These are phyloP conservation scores for Chaetomium strumarium DNA, from an alignment of 2,329 filamentous ascomycete genomes.

Conservation along the genomic window DNA sequence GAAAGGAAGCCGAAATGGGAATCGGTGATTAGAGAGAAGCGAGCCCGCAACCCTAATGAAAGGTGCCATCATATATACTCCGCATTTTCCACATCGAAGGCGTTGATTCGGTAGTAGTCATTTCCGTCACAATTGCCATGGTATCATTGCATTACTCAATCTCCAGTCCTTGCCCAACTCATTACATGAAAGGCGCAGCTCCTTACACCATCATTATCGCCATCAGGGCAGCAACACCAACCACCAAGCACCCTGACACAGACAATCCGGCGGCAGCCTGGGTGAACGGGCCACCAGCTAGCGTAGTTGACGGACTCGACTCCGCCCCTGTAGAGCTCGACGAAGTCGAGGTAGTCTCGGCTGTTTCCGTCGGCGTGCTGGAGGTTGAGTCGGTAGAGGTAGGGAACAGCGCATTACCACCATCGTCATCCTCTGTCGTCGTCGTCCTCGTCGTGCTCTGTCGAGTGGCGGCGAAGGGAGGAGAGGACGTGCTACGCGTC, in stretches of 20 bases:
- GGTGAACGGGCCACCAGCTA: neutral
- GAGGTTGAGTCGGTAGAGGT: neutral
- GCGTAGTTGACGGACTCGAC: neutral
- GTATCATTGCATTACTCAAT: slow-evolving; percentile 24
- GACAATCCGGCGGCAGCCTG: neutral
- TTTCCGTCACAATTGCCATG: too few relatives aligned
- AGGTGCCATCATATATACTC: too few relatives aligned
- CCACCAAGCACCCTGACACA: neutral
- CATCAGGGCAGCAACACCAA: neutral
- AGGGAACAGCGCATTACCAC: neutral
- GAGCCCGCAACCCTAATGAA: too few relatives aligned
- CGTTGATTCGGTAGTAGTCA: too few relatives aligned
- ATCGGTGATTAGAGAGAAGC: too few relatives aligned
- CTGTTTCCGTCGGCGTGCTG: neutral
- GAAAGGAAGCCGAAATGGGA: too few relatives aligned
- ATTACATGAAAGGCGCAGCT: neutral
- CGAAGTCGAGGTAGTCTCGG: neutral
- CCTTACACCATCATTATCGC: neutral
- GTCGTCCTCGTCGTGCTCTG: neutral
- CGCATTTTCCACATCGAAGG: too few relatives aligned
- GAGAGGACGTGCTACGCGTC: neutral
- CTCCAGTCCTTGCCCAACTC: neutral
- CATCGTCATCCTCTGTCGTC: neutral
- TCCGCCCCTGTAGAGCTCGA: neutral
- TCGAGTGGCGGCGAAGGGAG: neutral